These are phyloP conservation scores for Triglochin maritima DNA, from an alignment of 106 monocot species.

Conservation along the genomic window DNA sequence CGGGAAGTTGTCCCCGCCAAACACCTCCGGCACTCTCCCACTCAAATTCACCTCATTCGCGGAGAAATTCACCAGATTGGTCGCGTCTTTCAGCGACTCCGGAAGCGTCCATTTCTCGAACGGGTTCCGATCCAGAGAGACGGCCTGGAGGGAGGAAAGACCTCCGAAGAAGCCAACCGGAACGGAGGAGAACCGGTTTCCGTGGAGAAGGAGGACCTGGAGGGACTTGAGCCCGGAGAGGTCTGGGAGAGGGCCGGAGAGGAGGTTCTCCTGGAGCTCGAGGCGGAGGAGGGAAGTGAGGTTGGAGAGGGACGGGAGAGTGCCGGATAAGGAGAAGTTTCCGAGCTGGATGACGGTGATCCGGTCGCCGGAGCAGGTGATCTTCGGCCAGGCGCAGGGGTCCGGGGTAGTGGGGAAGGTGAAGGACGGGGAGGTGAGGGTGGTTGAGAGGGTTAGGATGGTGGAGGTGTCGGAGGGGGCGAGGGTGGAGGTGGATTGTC, in stretches of 20 bases:
- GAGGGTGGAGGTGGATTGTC: constrained; percentile 25
- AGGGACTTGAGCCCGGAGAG: no score
- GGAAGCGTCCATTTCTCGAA: constrained; percentile 38
- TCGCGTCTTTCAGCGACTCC: constrained; percentile 11
- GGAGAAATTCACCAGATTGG: constrained; percentile 46
- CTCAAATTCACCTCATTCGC: constrained; percentile 40
- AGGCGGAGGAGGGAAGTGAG: constrained; percentile 45
- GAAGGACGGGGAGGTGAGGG: no score
- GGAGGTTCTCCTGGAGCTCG: constrained; percentile 19
- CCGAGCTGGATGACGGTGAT: constrained; percentile 28
- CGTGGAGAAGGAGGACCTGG: no score
- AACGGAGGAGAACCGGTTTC: no score
- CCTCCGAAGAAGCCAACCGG: no score
- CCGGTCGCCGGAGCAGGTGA: no score
- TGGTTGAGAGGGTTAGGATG: no score
- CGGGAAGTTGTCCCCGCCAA: constrained; percentile 20
- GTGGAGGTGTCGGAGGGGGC: no score
- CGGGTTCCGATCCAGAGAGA: constrained; percentile 21
- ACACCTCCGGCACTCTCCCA: constrained; percentile 25
- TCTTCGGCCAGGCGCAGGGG: no score
- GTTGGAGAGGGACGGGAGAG: neutral
- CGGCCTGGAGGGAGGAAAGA: no score
- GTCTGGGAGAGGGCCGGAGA: neutral
- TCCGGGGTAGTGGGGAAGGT: no score
- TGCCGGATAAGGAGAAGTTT: constrained; percentile 30